phyloP scores from a whole-genome alignment of 2,329 filamentous ascomycete genomes.

The Phyllachora maydis region DNA sequence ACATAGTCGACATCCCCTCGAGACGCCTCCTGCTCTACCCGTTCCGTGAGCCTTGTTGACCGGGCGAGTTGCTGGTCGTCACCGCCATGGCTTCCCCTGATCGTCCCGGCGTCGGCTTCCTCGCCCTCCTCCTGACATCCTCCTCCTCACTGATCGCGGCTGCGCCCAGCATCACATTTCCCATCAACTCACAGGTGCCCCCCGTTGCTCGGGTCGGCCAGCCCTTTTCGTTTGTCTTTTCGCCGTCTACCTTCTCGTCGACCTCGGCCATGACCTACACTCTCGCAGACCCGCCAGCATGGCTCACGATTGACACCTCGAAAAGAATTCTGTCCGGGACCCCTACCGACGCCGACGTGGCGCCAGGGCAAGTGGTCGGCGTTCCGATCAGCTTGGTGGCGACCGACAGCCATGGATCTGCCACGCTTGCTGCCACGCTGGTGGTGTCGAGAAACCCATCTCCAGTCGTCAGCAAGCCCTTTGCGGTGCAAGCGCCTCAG shows the following conservation, averaged over 20 bases:
- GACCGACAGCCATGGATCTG: slow-evolving; percentile 41
- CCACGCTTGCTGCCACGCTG: slow-evolving; percentile 44
- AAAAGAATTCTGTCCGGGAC: slow-evolving; percentile 50
- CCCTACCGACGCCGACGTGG: slow-evolving; percentile 31
- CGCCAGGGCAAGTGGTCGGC: slow-evolving; percentile 30
- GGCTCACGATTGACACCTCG: slow-evolving; percentile 51
- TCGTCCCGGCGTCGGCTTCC: too few species aligned
- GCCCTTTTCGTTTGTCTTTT: slow-evolving; percentile 52
- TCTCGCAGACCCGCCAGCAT: slow-evolving; percentile 43
- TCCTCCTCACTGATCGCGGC: too few species aligned
- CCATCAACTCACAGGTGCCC: slow-evolving; percentile 69
- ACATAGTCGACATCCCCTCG: too few species aligned
- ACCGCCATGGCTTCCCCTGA: slow-evolving; percentile 8
- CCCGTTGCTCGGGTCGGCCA: slow-evolving; percentile 51
- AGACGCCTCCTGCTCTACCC: too few species aligned
- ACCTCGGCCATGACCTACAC: slow-evolving; percentile 40
- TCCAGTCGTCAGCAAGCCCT: slow-evolving; percentile 31
- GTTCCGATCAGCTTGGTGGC: slow-evolving; percentile 47
- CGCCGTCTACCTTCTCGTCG: slow-evolving; percentile 52
- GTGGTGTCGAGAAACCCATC: slow-evolving; percentile 40
- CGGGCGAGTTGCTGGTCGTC: too few species aligned
- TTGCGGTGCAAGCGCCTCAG: slow-evolving; percentile 33
- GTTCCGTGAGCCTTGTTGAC: too few species aligned
- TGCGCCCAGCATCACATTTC: slow-evolving; percentile 34
- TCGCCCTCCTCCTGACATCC: slow-evolving; percentile 10